These are phyloP conservation scores for Neopestalotiopsis clavispora DNA, from an alignment of 2,329 filamentous ascomycete genomes.

Conservation along the genomic window DNA sequence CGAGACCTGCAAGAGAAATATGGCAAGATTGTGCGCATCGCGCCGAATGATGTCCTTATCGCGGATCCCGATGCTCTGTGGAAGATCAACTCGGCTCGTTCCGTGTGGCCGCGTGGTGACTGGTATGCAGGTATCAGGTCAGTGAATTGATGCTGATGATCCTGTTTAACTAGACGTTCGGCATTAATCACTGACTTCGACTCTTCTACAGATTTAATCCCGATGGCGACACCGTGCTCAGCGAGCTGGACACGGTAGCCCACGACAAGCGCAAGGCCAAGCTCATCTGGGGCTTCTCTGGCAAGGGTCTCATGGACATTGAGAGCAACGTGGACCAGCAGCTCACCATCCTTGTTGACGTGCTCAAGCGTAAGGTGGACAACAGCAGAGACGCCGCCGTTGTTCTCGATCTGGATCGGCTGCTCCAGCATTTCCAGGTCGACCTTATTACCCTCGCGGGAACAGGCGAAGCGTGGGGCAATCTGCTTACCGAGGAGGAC, in stretches of 20 bases:
- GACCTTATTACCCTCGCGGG: constrained; percentile 30
- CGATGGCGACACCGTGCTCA: constrained; percentile 14
- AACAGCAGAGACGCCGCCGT: background rate
- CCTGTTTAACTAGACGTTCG: background rate
- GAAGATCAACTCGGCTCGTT: constrained; percentile 16
- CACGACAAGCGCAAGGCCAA: constrained; percentile 18
- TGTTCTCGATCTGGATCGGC: constrained; percentile 28
- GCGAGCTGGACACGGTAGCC: constrained; percentile 7
- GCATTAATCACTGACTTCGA: background rate
- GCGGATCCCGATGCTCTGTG: constrained; percentile 13
- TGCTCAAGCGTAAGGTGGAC: constrained; percentile 22
- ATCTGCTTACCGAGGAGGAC: constrained; percentile 29
- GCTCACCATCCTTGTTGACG: constrained; percentile 26
- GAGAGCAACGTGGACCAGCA: constrained; percentile 28
- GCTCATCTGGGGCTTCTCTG: constrained; percentile 13
- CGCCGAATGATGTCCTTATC: constrained; percentile 11
- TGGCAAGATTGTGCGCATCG: constrained; percentile 12
- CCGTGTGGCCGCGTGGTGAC: constrained; percentile 1
- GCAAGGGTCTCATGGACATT: constrained; percentile 16
- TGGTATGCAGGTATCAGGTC: constrained; percentile 9
- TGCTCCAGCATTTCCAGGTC: constrained; percentile 31
- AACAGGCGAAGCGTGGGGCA: constrained; percentile 31
- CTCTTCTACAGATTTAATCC: background rate
- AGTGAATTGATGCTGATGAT: background rate
- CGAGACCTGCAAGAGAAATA: constrained; percentile 6